Evolutionary conservation across 2,329 filamentous ascomycete genomes (phyloP), one percentile per base, ranked within the genome.

Genomic region (Zasmidium citrigriseum): DNA sequence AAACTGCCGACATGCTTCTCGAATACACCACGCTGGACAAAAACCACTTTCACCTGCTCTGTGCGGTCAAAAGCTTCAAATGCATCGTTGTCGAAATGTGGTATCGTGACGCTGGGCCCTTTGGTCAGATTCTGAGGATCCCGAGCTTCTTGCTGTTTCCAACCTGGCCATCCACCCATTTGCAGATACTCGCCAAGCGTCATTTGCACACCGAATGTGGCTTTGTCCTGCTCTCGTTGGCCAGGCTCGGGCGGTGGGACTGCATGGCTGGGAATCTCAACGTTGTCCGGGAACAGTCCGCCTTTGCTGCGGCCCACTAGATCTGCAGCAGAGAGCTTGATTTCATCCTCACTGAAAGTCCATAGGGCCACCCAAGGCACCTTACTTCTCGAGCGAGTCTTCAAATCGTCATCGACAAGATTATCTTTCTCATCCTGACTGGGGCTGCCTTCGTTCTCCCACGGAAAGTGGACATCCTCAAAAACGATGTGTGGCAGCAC

Each of bases 401-500:
- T 34, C 27, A 11, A 16, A 46, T 50, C n/a, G n/a, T n/a, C n/a
- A n/a, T n/a, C n/a, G n/a, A n/a, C n/a, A n/a, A n/a, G n/a, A n/a
- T n/a, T 22, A 22, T 55, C 53, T 14, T 22, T 16, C n/a, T 14
- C 9, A 11, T 50, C 46, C 23, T 50, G 53, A 7, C 12, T 24
- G 11, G 48, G 48, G 34, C 21, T 24, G 11, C 48, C 54, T n/a
- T 52, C 48, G 7, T 14, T 7, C 14, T 34, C 27, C 27, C 27
- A 34, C 27, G 27, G 27, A 7, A 34, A 34, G 22, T 49, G 46
- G 12, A 49, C 29, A 25, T 60, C 50, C 11, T 54, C 23, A 16
- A 60, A 54, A 7, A 50, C 38, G 14, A 60, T 57, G 22, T 60
- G 58, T 10, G 58, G 58, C 12, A 60, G 46, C 44, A 57, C 47